Conservation (phyloP, 2,329 filamentous ascomycete species). For the Aureobasidium lini region DNA sequence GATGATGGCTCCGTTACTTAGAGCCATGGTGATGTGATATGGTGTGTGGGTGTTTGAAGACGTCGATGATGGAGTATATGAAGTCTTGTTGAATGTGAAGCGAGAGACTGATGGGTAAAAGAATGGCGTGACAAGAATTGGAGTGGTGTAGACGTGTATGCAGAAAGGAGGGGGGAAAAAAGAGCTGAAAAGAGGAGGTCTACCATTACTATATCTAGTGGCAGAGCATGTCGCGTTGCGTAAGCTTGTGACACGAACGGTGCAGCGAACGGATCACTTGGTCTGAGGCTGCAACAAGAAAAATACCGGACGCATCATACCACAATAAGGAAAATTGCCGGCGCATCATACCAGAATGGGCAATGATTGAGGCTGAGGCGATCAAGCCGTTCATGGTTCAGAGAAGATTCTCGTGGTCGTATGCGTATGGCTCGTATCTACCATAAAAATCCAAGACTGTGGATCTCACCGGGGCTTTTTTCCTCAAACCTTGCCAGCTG, state of each 20-base stretch:
- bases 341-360: background rate
- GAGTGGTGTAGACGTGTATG: background rate
- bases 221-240: background rate
- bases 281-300: background rate
- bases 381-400: background rate
- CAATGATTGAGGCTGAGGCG: constrained; percentile 1
- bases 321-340: background rate
- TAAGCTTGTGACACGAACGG: constrained; percentile 7
- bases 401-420: background rate
- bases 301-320: background rate
- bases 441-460: background rate
- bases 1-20: background rate
- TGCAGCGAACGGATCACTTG: background rate
- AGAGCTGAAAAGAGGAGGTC: background rate
- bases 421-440: background rate
- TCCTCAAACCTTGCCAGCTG: background rate
- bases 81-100: background rate
- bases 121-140: background rate
- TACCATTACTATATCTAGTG: background rate
- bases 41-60: background rate
- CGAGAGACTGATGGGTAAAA: background rate
- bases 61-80: too few species aligned
- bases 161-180: background rate
- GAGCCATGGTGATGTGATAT: background rate
- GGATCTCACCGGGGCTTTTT: background rate